These are phyloP conservation scores for Solanum paucissectum DNA, from an alignment of 257 asterid genomes.

Conservation along the genomic window DNA sequence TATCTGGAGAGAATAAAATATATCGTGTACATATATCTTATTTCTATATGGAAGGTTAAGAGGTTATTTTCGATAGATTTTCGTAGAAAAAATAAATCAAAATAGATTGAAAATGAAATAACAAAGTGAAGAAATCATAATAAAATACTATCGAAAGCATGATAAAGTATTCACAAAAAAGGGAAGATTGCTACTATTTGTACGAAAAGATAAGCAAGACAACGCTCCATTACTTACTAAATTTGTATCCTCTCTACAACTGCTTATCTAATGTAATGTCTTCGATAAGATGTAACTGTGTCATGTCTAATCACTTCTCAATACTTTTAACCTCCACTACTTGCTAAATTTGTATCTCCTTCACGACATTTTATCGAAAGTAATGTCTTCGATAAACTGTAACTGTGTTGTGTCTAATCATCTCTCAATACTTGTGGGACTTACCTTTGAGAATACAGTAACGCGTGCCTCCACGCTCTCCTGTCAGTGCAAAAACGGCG, in stretches of 20 bases:
- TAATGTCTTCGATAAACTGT: not conserved
- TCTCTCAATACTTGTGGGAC: too few species aligned
- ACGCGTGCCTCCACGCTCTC: not conserved
- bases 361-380: not conserved
- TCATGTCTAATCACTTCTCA: not conserved
- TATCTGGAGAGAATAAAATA: not conserved
- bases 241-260: too few species aligned
- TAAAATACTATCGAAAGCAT: too few species aligned
- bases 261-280: fast-evolving
- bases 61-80: too few species aligned
- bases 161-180: too few species aligned
- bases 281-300: not conserved
- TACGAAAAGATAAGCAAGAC: not conserved
- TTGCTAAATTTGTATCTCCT: not conserved
- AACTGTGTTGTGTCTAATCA: not conserved
- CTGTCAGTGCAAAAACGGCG: not conserved
- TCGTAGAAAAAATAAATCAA: too few species aligned
- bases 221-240: not conserved
- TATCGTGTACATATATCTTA: too few species aligned
- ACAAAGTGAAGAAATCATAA: not conserved
- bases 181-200: too few species aligned
- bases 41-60: too few species aligned
- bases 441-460: not conserved
- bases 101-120: too few species aligned
- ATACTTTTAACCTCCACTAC: not conserved